phyloP scores from a whole-genome alignment of 202 grass and related monocot genomes.

The Panicum virgatum region DNA sequence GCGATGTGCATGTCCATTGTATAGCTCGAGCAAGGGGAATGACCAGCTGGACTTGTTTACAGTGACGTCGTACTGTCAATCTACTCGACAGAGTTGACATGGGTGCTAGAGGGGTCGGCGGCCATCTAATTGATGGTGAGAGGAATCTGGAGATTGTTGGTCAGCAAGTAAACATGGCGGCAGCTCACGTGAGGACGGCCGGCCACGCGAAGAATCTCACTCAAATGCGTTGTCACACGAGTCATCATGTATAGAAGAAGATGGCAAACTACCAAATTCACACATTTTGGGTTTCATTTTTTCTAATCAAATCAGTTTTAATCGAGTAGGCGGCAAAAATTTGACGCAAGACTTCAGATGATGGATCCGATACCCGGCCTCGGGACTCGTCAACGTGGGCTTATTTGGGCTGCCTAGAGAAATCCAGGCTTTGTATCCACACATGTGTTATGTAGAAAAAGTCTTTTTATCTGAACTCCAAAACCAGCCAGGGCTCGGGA shows the following conservation, averaged over 20 bases:
- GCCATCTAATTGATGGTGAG: neutral
- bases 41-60: neutral
- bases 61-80: neutral
- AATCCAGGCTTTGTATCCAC: too few species aligned
- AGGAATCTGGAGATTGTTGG: neutral
- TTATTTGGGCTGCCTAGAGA: too few species aligned
- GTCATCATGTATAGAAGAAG: neutral
- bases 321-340: too few species aligned
- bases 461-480: too few species aligned
- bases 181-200: slow-evolving; percentile 13
- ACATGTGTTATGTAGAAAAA: too few species aligned
- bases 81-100: slow-evolving; percentile 1
- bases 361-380: too few species aligned
- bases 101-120: neutral
- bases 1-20: neutral
- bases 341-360: too few species aligned
- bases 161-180: neutral
- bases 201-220: neutral
- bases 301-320: too few species aligned
- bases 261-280: neutral
- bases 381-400: too few species aligned
- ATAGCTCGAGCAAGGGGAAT: neutral
- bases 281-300: too few species aligned
- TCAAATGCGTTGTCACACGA: neutral
- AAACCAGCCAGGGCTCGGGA: too few species aligned